Evolutionary conservation across 768 basidiomycete species (phyloP).

Genomic region (Termitomyces eurrhizus): DNA sequence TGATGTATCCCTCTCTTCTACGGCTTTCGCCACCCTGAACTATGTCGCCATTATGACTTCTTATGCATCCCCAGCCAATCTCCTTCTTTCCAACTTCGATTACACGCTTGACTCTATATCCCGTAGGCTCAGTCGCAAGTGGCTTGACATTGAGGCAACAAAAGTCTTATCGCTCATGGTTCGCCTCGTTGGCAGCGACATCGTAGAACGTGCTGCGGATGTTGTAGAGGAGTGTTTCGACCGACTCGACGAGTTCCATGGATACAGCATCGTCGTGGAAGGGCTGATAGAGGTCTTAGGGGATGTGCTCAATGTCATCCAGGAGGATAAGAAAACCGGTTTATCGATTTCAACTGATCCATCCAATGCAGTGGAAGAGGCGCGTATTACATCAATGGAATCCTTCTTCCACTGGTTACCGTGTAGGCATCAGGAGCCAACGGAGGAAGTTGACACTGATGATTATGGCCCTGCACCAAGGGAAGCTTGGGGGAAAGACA

Average conservation of each 20-base stretch:
- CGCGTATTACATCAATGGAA: slow-evolving; percentile 31
- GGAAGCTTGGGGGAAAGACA: slow-evolving; percentile 47
- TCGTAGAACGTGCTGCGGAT: slow-evolving; percentile 88
- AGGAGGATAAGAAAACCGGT: slow-evolving; percentile 40
- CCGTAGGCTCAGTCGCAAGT: slow-evolving; percentile 71
- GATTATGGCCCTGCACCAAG: slow-evolving; percentile 61
- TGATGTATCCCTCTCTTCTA: slow-evolving; percentile 59
- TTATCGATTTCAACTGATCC: slow-evolving; percentile 14
- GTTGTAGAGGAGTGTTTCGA: slow-evolving; percentile 98
- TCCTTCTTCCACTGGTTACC: slow-evolving; percentile 65
- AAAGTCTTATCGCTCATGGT: slow-evolving; percentile 85
- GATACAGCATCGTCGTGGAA: slow-evolving; percentile 82
- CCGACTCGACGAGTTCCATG: slow-evolving; percentile 92
- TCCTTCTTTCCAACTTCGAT: slow-evolving; percentile 93
- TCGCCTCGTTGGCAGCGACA: slow-evolving; percentile 78
- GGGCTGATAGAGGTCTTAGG: slow-evolving; percentile 83
- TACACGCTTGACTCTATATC: slow-evolving; percentile 92
- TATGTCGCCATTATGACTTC: slow-evolving; percentile 72
- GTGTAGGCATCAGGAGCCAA: slow-evolving; percentile 35
- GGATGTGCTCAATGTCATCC: slow-evolving; percentile 80
- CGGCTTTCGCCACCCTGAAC: slow-evolving; percentile 71
- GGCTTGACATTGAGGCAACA: slow-evolving; percentile 86
- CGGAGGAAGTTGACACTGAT: slow-evolving; percentile 34
- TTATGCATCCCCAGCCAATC: slow-evolving; percentile 85
- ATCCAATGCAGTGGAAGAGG: neutral